Percentiles rank a stretch among this genome's conserved stretches.
Conservation (phyloP, 306 rosid species). For the Oxytropis ochrocephala region DNA sequence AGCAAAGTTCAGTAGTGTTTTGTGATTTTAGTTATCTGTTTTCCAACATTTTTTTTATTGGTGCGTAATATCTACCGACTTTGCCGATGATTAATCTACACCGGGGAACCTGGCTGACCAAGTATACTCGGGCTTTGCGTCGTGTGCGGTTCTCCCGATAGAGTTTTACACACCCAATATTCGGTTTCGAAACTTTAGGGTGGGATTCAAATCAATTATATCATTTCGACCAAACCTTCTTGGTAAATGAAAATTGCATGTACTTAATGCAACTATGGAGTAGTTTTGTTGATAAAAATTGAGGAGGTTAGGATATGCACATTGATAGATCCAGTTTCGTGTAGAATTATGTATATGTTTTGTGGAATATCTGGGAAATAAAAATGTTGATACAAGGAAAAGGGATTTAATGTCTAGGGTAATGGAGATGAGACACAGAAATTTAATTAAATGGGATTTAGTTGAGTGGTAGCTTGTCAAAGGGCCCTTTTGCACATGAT, state of each 20-base stretch:
- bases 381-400: not conserved
- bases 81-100: no score
- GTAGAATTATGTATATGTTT: not conserved
- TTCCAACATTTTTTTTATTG: not conserved
- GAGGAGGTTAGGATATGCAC: not conserved
- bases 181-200: no score
- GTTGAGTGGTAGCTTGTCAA: not conserved
- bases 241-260: not conserved
- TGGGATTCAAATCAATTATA: no score
- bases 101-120: no score
- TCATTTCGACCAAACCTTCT: no score
- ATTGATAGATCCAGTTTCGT: not conserved
- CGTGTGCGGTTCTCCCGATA: no score
- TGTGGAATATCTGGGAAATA: not conserved
- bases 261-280: not conserved
- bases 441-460: not conserved
- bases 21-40: not conserved
- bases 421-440: no score
- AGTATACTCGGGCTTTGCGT: no score
- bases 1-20: slow-evolving; percentile 15
- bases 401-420: not conserved
- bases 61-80: no score
- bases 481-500: not conserved
- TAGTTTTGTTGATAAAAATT: not conserved
- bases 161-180: no score